Evolutionary conservation across 1,139 yeast species (phyloP), one percentile per base, ranked within the genome.

Genomic region (Kodamaea suecica): DNA sequence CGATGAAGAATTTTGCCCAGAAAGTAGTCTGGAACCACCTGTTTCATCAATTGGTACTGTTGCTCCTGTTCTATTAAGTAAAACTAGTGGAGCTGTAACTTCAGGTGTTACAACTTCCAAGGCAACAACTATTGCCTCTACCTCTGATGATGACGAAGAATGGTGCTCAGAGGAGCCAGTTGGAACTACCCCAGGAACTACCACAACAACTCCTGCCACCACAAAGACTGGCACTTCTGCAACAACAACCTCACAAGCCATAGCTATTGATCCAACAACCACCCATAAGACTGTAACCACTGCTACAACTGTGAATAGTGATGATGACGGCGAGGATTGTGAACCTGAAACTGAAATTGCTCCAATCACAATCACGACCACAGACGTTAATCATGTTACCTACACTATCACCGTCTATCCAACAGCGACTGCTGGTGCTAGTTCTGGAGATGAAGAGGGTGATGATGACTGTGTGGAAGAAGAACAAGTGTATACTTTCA

Each of bases 1-100:
- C 19, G 45, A 41, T 11, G 48, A 44, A 15, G 46, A 39, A 4
- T 44, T 38, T 14, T 41, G 41, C 19, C 25, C 33, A 16, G 42
- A 36, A 14, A 21, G 11, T 14, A 13, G 11, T 9, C 15, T 24
- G 16, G 23, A 20, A 7, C 6, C 26, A 23, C 13, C 26, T 10
- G 26, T 6, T 23, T 23, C 26, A 5, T 23, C 26, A 20, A 8
- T 10, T 10, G 10, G 23, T 20, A n/a, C n/a, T n/a, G n/a, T n/a
- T n/a, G n/a, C n/a, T n/a, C n/a, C n/a, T n/a, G n/a, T n/a, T n/a
- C n/a, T n/a, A n/a, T n/a, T n/a, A n/a, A n/a, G n/a, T n/a, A n/a
- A n/a, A n/a, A n/a, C n/a, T n/a, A n/a, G n/a, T n/a, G n/a, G n/a
- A n/a, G n/a, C n/a, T n/a, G n/a, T n/a, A 20, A 8, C 28, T 25